Conservation (phyloP, 148 eudicot species). For the Fagopyrum tataricum region DNA sequence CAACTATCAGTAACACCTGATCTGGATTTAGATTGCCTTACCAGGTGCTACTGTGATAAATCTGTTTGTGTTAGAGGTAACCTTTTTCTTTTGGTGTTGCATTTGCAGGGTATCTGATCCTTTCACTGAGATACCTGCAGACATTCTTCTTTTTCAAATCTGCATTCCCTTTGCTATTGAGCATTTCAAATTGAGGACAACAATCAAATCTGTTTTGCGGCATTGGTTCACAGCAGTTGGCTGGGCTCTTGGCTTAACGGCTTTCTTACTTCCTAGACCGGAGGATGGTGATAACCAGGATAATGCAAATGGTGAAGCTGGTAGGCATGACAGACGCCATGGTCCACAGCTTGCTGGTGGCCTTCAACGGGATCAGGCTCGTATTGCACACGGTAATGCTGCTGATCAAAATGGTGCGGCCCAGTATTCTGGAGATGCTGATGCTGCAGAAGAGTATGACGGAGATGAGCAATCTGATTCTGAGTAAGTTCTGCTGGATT, state of each 20-base stretch:
- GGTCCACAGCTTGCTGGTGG: slow-evolving; percentile 35
- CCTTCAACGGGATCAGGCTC: slow-evolving; percentile 47
- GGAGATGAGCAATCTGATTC: slow-evolving; percentile 69
- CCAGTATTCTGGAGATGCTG: slow-evolving; percentile 20
- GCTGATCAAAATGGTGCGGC: slow-evolving; percentile 40
- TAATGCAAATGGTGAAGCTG: slow-evolving; percentile 59
- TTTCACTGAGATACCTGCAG: slow-evolving; percentile 94
- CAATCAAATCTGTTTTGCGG: slow-evolving; percentile 77
- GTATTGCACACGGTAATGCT: slow-evolving; percentile 30
- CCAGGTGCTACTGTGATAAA: background rate
- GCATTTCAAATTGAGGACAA: slow-evolving; percentile 80
- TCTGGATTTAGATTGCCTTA: background rate
- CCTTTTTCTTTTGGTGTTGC: background rate
- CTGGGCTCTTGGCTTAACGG: slow-evolving; percentile 81
- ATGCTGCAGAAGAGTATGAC: slow-evolving; percentile 47
- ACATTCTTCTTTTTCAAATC: slow-evolving; percentile 89
- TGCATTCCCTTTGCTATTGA: slow-evolving; percentile 94
- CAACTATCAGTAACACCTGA: background rate
- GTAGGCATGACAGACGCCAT: slow-evolving; percentile 57
- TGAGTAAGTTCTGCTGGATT: slow-evolving; percentile 52
- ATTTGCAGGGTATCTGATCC: slow-evolving; percentile 87
- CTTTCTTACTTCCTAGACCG: slow-evolving; percentile 73
- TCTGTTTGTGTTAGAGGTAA: background rate
- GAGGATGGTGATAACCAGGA: slow-evolving; percentile 65
- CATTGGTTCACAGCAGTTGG: slow-evolving; percentile 94